Conservation (phyloP, 139 green algal genomes). For the Tetraselmis striata region DNA sequence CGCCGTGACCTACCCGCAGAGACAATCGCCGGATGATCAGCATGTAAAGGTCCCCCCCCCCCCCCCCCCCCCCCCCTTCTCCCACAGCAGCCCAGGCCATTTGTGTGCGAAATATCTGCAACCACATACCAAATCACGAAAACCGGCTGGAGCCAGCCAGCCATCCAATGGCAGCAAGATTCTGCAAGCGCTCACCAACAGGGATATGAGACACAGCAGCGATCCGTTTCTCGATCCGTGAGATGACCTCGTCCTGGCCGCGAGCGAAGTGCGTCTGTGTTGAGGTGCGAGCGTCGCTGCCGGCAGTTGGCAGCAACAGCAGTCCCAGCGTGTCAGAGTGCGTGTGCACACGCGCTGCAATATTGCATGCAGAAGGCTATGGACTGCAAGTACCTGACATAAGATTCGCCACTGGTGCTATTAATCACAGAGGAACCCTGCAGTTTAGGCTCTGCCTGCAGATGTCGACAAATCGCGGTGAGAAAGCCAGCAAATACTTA, state of each 20-base stretch:
- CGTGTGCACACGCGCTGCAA: too few relatives aligned
- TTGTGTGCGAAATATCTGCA: too few relatives aligned
- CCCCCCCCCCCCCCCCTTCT: background rate
- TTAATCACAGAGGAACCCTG: background rate
- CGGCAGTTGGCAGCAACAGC: too few relatives aligned
- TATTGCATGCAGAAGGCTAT: background rate
- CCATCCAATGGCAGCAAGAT: background rate
- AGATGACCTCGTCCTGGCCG: background rate
- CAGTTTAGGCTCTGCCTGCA: too few relatives aligned
- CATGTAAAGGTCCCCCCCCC: background rate
- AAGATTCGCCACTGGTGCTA: too few relatives aligned
- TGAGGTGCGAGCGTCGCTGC: background rate
- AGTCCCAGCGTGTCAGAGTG: background rate
- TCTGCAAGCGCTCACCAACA: background rate
- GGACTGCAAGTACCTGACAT: too few relatives aligned
- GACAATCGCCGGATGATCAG: background rate
- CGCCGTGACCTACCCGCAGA: slow-evolving; percentile 47
- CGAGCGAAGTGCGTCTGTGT: background rate
- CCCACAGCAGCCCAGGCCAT: background rate
- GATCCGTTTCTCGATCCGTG: background rate
- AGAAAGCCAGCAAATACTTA: too few relatives aligned
- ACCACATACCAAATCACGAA: too few relatives aligned
- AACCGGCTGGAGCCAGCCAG: too few relatives aligned
- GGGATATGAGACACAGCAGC: background rate
- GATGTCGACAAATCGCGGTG: too few relatives aligned